Evolutionary conservation across 2,329 filamentous ascomycete genomes (phyloP).

Genomic region (Ramularia collo-cygni): DNA sequence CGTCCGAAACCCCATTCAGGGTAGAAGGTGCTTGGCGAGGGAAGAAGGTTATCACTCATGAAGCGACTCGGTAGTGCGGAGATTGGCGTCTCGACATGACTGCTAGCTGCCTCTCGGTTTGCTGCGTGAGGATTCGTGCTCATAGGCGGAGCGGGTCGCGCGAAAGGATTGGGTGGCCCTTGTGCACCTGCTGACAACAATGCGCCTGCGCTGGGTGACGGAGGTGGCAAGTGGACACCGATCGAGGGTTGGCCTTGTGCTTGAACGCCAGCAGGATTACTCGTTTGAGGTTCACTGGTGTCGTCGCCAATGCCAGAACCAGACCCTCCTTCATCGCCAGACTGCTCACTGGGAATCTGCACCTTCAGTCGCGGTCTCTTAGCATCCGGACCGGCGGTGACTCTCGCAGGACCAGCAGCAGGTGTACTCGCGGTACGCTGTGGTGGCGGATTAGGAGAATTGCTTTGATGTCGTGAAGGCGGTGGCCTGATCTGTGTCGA

Average conservation of each 20-base stretch:
- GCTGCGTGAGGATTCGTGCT: constrained; percentile 40
- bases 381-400: constrained; percentile 61
- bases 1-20: constrained; percentile 77
- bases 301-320: constrained; percentile 55
- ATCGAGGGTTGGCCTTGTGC: constrained; percentile 35
- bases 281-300: constrained; percentile 43
- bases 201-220: constrained; percentile 80
- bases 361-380: constrained; percentile 81
- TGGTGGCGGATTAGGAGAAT: constrained; percentile 29
- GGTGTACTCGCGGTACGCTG: constrained; percentile 52
- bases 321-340: constrained; percentile 64
- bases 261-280: constrained; percentile 27
- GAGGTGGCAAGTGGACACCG: constrained; percentile 81
- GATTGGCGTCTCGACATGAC: constrained; percentile 70
- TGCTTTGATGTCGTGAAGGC: constrained; percentile 24
- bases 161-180: constrained; percentile 92
- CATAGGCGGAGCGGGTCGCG: constrained; percentile 71
- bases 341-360: constrained; percentile 88
- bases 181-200: constrained; percentile 84
- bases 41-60: constrained; percentile 77
- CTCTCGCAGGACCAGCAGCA: constrained; percentile 62
- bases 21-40: constrained; percentile 88
- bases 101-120: constrained; percentile 32
- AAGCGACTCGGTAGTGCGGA: constrained; percentile 89
- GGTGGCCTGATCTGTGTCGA: constrained; percentile 36